Evolutionary conservation across 108 stramenopile species (phyloP).

Genomic region (Skeletonema tropicum): DNA sequence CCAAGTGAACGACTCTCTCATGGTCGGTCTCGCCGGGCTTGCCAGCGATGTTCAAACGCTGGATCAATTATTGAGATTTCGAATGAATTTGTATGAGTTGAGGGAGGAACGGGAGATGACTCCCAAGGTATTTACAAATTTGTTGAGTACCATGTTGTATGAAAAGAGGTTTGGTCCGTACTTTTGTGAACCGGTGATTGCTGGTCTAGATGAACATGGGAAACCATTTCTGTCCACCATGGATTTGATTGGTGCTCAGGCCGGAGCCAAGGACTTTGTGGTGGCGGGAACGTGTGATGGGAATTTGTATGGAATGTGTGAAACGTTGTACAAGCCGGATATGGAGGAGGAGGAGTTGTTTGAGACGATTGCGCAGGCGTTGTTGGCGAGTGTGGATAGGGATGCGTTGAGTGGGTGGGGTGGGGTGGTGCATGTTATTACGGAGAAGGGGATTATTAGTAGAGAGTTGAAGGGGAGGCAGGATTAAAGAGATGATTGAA

Average conservation of each 20-base stretch:
- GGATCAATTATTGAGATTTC: slow-evolving; percentile 83
- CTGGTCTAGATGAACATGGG: slow-evolving; percentile 87
- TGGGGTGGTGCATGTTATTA: slow-evolving; percentile 98
- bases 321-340: slow-evolving; percentile 94
- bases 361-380: slow-evolving; percentile 96
- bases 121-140: slow-evolving; percentile 89
- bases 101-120: slow-evolving; percentile 97
- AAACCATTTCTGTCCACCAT: slow-evolving; percentile 94
- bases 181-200: slow-evolving; percentile 97
- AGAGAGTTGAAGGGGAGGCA: slow-evolving; percentile 85
- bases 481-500: no score
- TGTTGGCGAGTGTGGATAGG: slow-evolving; percentile 95
- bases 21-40: slow-evolving; percentile 95
- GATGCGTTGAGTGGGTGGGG: slow-evolving; percentile 99
- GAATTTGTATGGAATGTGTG: slow-evolving; percentile 99
- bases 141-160: slow-evolving; percentile 91
- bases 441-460: slow-evolving; percentile 81
- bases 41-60: slow-evolving; percentile 97
- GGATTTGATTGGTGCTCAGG: slow-evolving; percentile 97
- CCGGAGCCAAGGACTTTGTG: slow-evolving; percentile 93
- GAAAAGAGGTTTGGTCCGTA: slow-evolving; percentile 99
- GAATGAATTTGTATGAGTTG: slow-evolving; percentile 91
- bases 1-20: slow-evolving; percentile 89
- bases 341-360: slow-evolving; percentile 96
- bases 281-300: slow-evolving; percentile 97